Conservation (phyloP, 2,329 filamentous ascomycete genomes). For the Colletotrichum sp. region DNA sequence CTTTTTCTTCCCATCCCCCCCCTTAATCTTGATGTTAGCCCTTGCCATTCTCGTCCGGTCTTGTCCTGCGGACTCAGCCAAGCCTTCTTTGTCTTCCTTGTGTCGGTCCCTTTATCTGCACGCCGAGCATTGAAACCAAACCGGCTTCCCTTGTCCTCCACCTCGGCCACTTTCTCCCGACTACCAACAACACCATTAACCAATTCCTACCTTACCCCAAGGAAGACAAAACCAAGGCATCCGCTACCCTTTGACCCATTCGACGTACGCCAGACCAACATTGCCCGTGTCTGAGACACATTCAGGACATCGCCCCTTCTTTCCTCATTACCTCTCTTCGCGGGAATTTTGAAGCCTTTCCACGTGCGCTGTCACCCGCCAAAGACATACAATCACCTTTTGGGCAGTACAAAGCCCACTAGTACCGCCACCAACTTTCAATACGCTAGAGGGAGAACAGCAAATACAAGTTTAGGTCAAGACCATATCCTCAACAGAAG, state of each 20-base stretch:
- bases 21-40: neutral
- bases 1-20: neutral
- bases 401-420: neutral
- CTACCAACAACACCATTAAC: neutral
- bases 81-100: neutral
- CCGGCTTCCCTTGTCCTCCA: neutral
- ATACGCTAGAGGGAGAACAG: neutral
- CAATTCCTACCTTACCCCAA: neutral
- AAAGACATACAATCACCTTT: neutral
- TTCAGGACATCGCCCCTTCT: neutral
- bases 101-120: neutral
- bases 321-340: neutral
- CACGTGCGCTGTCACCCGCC: neutral
- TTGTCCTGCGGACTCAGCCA: neutral
- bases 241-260: neutral
- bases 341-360: neutral
- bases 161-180: neutral
- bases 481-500: neutral
- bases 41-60: neutral
- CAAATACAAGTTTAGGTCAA: neutral
- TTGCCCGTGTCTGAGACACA: neutral
- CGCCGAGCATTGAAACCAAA: conserved; percentile 1
- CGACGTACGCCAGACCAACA: neutral
- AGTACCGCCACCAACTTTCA: neutral
- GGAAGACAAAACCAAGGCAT: neutral